These are phyloP conservation scores for Aphanomyces cochlioides DNA, from an alignment of 352 stramenopile genomes.

Conservation along the genomic window DNA sequence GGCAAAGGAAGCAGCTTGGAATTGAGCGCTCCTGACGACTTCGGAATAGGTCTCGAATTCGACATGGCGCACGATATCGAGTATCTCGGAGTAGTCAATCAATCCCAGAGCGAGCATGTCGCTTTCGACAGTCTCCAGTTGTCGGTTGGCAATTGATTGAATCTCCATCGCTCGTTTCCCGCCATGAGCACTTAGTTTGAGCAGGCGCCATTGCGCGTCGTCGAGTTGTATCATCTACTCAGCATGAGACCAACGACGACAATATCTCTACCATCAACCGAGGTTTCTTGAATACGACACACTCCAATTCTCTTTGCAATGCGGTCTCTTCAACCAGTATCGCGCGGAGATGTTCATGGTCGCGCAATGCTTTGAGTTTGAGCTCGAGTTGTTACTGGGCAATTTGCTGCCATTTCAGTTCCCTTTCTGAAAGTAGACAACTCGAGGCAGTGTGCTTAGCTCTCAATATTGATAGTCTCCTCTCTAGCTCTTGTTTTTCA, in stretches of 20 bases:
- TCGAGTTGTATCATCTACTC: conserved; percentile 15
- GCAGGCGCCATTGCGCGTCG: conserved; percentile 3
- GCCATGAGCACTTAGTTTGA: background rate
- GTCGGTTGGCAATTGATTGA: conserved; percentile 13
- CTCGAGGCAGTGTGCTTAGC: too few species aligned
- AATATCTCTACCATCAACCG: conserved; percentile 4
- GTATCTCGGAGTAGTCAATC: background rate
- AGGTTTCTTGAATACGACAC: conserved; percentile 13
- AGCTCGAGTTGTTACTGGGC: conserved; percentile 1
- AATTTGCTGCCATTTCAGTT: conserved; percentile 6
- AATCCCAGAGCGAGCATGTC: conserved; percentile 1
- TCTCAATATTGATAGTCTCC: background rate
- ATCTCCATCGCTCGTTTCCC: background rate
- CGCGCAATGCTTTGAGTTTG: conserved; percentile 23
- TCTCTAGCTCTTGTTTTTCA: conserved; percentile 3
- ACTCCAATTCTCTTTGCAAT: background rate
- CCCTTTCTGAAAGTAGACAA: background rate
- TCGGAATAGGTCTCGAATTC: background rate
- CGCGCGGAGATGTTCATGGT: conserved; percentile 15
- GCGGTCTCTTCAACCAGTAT: background rate
- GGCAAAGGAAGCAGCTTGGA: background rate
- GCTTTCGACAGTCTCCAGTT: conserved; percentile 3
- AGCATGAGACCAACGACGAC: background rate
- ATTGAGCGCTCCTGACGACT: background rate
- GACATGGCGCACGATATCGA: background rate